Conservation (phyloP, 2,329 filamentous ascomycete genomes). For the Colletotrichum salicis region DNA sequence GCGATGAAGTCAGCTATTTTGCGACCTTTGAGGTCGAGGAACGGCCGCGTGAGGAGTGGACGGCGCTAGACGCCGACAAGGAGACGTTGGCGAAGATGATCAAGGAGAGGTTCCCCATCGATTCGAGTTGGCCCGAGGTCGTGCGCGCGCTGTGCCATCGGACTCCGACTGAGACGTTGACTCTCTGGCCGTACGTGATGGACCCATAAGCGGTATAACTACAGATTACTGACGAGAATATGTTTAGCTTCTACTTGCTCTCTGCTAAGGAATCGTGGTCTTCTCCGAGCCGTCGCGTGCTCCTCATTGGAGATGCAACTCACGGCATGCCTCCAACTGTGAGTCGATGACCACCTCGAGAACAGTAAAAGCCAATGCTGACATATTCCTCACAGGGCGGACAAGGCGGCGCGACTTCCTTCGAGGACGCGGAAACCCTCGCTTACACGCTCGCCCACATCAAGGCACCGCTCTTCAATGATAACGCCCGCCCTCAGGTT, state of each 20-base stretch:
- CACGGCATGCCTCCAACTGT: not conserved
- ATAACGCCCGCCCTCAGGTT: not conserved
- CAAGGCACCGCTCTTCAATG: not conserved
- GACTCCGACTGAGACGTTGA: not conserved
- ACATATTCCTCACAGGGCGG: not conserved
- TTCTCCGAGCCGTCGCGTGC: not conserved
- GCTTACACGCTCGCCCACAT: not conserved
- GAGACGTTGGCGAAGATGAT: not conserved
- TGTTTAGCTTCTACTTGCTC: not conserved
- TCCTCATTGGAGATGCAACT: not conserved
- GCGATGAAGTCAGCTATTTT: conserved; percentile 4
- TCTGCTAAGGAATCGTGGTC: not conserved
- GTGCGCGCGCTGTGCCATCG: not conserved
- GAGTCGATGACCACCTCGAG: not conserved
- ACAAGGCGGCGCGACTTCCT: not conserved
- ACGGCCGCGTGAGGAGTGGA: not conserved
- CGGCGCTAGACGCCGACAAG: not conserved
- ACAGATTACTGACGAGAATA: not conserved
- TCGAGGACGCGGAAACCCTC: not conserved
- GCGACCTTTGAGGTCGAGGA: conserved; percentile 5
- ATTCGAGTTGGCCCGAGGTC: not conserved
- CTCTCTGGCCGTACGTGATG: not conserved
- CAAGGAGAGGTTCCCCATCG: not conserved
- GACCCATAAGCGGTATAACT: not conserved
- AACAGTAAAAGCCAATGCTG: not conserved